Percentiles rank a stretch among this genome's conserved stretches.
phyloP scores from a whole-genome alignment of 2,329 filamentous ascomycete species.

The Sarocladiaceae sp. region DNA sequence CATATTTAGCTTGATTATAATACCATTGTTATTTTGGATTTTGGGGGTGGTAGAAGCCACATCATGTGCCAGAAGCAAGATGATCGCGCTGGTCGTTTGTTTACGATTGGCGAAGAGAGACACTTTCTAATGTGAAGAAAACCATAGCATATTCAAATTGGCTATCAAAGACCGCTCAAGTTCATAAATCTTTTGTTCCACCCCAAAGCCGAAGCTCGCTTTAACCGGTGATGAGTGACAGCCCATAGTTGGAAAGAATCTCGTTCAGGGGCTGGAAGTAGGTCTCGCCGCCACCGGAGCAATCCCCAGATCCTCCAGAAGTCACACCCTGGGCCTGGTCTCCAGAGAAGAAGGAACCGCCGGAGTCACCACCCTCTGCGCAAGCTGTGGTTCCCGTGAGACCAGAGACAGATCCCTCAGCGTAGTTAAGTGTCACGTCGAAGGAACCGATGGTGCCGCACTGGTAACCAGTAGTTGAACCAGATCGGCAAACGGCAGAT shows the following conservation, averaged over 20 bases:
- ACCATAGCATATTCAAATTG: too few species aligned
- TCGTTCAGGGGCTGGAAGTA: slow-evolving; percentile 36
- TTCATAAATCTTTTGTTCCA: too few species aligned
- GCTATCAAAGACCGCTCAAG: too few species aligned
- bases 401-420: slow-evolving; percentile 30
- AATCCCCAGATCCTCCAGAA: slow-evolving; percentile 33
- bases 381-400: slow-evolving; percentile 33
- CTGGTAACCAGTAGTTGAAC: slow-evolving; percentile 33
- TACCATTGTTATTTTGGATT: too few species aligned
- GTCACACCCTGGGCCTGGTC: slow-evolving; percentile 35
- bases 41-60: too few species aligned
- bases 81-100: too few species aligned
- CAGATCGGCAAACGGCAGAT: slow-evolving; percentile 33
- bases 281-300: slow-evolving; percentile 27
- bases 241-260: slow-evolving; percentile 30
- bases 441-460: slow-evolving; percentile 29
- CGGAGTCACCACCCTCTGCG: slow-evolving; percentile 35
- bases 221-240: too few species aligned
- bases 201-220: too few species aligned
- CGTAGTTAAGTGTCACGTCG: slow-evolving; percentile 30
- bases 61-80: too few species aligned
- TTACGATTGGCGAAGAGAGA: too few species aligned
- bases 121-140: too few species aligned
- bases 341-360: slow-evolving; percentile 32
- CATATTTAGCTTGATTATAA: too few species aligned